Conservation (phyloP, 139 green algal species). For the Chlamydomonas eustigma region DNA sequence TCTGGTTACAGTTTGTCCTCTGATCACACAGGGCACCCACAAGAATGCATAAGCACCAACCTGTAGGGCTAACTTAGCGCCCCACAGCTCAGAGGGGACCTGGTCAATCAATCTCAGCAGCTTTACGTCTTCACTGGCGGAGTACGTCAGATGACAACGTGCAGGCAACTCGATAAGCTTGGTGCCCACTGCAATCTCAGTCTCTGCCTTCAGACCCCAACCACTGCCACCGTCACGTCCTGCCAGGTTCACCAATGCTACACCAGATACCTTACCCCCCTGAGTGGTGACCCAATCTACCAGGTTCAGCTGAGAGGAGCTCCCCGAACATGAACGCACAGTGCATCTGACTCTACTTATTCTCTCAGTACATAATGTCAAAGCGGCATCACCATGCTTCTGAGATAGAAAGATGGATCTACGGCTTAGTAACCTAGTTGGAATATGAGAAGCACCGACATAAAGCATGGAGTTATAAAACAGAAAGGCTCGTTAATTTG, state of each 20-base stretch:
- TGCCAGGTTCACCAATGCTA: not conserved
- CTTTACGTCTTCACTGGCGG: conserved; percentile 28
- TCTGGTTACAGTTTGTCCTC: no score
- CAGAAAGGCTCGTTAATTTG: no score
- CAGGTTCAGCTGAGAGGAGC: not conserved
- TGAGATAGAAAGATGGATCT: no score
- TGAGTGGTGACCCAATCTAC: not conserved
- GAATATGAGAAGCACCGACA: no score
- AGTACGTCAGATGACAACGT: conserved; percentile 62
- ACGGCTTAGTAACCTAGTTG: no score
- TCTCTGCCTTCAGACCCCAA: not conserved
- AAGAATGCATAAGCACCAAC: not conserved
- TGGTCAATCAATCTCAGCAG: conserved; percentile 58
- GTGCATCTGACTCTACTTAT: no score
- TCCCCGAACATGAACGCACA: no score
- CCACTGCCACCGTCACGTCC: not conserved
- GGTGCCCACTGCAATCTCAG: not conserved
- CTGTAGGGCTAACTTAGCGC: conserved; percentile 54
- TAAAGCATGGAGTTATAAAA: no score
- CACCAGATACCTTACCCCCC: not conserved
- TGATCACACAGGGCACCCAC: not conserved
- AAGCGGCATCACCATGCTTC: no score
- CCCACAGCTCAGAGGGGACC: conserved; percentile 74
- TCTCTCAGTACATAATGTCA: no score
- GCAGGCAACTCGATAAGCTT: conserved; percentile 30